Base-by-base conservation (phyloP, 2,329 filamentous ascomycete genomes). In the Leptosphaerulina australis region DNA sequence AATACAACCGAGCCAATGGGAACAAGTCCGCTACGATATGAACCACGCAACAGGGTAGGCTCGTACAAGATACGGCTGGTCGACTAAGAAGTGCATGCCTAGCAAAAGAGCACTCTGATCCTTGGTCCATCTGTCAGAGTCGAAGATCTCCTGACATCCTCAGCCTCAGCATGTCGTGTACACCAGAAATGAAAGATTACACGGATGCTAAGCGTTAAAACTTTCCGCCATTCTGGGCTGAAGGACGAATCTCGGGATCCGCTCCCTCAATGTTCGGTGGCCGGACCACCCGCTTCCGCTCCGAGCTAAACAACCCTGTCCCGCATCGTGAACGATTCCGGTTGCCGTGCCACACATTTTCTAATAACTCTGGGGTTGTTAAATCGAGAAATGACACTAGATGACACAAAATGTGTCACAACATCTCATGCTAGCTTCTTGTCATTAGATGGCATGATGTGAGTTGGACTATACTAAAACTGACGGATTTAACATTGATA, bases 181-280 rank as follows among this genome's bases (percentile, higher is more conserved):
- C 39, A 31, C 38, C 22, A 41, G 26, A 39, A 38, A 26, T 33
- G 24, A 44, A 44, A 41, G 28, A 35, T 34, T 37, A 48, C 25
- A 37, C 24, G 24, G 22, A 15, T 44, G 48, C 50, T 44, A 40
- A 56, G 44, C 33, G 25, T 28, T 35, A 44, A 50, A 46, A 29
- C 18, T 54, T 45, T 43, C 35, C 45, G 43, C 35, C 28, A 37
- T 18, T 29, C 43, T 44, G 28, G 46, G n/a, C 36, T 28, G 21
- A 40, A 39, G 60, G 63, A 63, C 60, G 52, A 60, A 64, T 28
- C 25, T 49, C 61, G 56, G 61, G 41, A 44, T 40, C 41, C 44
- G 33, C 55, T 36, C 35, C 5, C 34, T 50, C 48, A 44, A 39
- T 26, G 40, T 49, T 65, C 63, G 60, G 62, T 40, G 35, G 53